Percentiles rank a stretch among this genome's conserved stretches.
Evolutionary conservation across 1,284 basidiomycete genomes (phyloP).

Genomic region (Papiliotrema nemorosa): DNA sequence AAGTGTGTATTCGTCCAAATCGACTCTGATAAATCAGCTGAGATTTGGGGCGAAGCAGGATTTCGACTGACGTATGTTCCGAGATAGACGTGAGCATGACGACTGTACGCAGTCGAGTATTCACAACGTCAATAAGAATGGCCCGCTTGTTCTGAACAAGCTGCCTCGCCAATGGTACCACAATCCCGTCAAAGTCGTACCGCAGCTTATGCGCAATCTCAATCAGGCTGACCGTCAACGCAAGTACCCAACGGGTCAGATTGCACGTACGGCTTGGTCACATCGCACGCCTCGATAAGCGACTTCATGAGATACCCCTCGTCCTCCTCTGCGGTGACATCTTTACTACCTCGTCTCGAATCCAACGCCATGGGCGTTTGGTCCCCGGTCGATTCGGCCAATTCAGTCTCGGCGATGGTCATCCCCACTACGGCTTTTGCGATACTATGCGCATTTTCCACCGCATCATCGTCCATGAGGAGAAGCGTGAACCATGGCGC

Average conservation of each 20-base stretch:
- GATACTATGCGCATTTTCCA: constrained; percentile 19
- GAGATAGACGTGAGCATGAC: constrained; percentile 71
- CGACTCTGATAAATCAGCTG: constrained; percentile 10
- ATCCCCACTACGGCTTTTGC: constrained; percentile 22
- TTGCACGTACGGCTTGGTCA: constrained; percentile 49
- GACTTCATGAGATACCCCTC: constrained; percentile 61
- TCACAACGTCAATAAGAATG: constrained; percentile 81
- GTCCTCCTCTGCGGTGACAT: constrained; percentile 51
- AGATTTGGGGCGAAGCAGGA: neutral
- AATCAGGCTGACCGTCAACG: constrained; percentile 58
- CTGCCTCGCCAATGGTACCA: constrained; percentile 83
- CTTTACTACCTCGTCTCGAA: constrained; percentile 25
- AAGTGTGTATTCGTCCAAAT: constrained; percentile 50
- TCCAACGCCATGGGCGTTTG: neutral
- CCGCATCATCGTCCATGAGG: constrained; percentile 53
- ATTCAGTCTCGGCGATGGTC: constrained; percentile 11
- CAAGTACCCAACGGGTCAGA: neutral
- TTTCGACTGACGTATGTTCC: constrained; percentile 59
- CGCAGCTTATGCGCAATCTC: constrained; percentile 80
- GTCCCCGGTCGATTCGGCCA: constrained; percentile 8
- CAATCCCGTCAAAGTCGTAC: constrained; percentile 79
- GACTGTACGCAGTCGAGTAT: constrained; percentile 73
- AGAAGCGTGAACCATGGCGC: constrained; percentile 92
- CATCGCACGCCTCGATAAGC: constrained; percentile 59
- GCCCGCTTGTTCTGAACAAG: constrained; percentile 85